Evolutionary conservation across 2,329 filamentous ascomycete genomes (phyloP).

Genomic region (Diaporthe capsici): DNA sequence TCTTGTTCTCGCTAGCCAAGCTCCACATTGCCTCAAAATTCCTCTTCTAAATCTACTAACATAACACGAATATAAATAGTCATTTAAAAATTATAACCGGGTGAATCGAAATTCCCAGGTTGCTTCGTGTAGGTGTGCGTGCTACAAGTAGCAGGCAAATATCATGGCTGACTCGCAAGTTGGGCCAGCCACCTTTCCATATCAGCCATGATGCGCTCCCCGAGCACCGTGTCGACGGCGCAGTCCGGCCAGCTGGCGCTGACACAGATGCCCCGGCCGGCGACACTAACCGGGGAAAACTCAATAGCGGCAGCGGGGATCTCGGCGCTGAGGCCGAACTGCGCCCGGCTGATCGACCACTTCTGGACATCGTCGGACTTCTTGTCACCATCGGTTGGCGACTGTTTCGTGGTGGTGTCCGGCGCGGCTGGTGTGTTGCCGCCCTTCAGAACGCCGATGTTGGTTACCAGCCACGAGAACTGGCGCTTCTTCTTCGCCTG

Average conservation of each 20-base stretch:
- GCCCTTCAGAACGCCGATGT: slow-evolving; percentile 53
- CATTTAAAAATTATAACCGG: too few relatives aligned
- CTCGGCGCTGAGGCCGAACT: slow-evolving; percentile 50
- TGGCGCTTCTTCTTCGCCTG: slow-evolving; percentile 49
- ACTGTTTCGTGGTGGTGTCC: not conserved
- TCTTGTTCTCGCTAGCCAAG: too few relatives aligned
- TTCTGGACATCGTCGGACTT: slow-evolving; percentile 31
- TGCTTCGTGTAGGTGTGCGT: too few relatives aligned
- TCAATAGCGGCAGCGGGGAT: slow-evolving; percentile 49
- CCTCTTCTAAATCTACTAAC: too few relatives aligned
- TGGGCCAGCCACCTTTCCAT: slow-evolving; percentile 38
- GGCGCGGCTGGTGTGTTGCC: not conserved
- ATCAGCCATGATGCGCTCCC: slow-evolving; percentile 38
- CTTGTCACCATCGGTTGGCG: not conserved
- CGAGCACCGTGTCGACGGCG: slow-evolving; percentile 31
- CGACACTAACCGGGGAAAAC: slow-evolving; percentile 48
- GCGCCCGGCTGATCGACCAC: slow-evolving; percentile 48
- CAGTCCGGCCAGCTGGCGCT: slow-evolving; percentile 38
- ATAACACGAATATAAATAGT: too few relatives aligned
- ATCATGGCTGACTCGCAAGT: slow-evolving; percentile 31
- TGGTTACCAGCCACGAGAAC: slow-evolving; percentile 53
- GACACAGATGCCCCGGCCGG: slow-evolving; percentile 41
- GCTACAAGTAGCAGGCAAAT: not conserved
- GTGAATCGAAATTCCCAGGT: too few relatives aligned
- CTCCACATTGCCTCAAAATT: too few relatives aligned